phyloP scores from a whole-genome alignment of 768 basidiomycete species.

The Kwoniella newhampshirensis region DNA sequence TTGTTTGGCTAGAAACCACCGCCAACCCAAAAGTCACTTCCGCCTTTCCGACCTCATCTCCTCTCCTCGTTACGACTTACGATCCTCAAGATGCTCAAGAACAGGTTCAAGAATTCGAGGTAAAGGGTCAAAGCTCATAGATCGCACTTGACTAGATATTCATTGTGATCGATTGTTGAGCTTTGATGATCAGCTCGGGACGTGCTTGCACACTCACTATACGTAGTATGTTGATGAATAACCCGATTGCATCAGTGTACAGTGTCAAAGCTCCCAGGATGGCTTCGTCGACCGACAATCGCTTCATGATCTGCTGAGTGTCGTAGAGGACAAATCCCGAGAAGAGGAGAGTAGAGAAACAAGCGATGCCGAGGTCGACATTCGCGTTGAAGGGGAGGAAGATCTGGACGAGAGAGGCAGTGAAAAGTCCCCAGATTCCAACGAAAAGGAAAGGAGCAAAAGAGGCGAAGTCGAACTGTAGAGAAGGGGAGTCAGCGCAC shows the following conservation, averaged over 20 bases:
- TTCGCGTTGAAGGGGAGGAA: slow-evolving; percentile 84
- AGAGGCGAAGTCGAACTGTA: slow-evolving; percentile 87
- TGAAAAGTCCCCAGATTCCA: slow-evolving; percentile 72
- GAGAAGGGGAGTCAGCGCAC: slow-evolving; percentile 1
- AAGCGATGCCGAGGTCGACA: slow-evolving; percentile 75
- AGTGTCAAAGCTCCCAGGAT: slow-evolving; percentile 87
- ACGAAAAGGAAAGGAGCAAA: slow-evolving; percentile 89
- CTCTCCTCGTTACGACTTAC: slow-evolving; percentile 33
- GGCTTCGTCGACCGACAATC: slow-evolving; percentile 87
- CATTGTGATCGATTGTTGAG: no score
- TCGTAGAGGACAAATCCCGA: slow-evolving; percentile 69
- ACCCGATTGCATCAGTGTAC: slow-evolving; percentile 64
- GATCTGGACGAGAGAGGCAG: slow-evolving; percentile 76
- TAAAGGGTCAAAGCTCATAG: slow-evolving; percentile 85
- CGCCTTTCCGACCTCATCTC: neutral
- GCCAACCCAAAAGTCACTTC: neutral
- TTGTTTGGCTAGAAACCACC: slow-evolving; percentile 33
- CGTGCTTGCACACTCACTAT: no score
- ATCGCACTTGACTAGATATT: no score
- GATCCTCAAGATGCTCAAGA: slow-evolving; percentile 52
- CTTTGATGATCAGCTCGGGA: no score
- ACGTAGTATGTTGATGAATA: no score
- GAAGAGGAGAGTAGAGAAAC: slow-evolving; percentile 77
- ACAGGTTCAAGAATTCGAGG: slow-evolving; percentile 70
- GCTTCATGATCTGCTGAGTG: slow-evolving; percentile 84